These are phyloP conservation scores for Pelargonium australe DNA, from an alignment of 441 rosid genomes.

Conservation along the genomic window DNA sequence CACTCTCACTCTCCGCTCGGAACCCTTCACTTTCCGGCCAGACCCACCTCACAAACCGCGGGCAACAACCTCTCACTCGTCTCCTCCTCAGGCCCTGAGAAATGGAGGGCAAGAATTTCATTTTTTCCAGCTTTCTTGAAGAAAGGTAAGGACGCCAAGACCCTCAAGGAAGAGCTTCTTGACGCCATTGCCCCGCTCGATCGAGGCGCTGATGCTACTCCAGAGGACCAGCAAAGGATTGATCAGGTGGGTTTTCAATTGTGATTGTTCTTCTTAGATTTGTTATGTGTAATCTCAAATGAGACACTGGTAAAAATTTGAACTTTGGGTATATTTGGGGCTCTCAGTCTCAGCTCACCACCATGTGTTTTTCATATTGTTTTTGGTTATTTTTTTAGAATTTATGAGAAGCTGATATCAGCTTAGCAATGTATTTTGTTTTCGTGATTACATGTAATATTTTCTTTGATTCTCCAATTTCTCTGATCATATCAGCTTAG, in stretches of 20 bases:
- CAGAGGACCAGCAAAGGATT: slow-evolving; percentile 62
- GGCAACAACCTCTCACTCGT: slow-evolving; percentile 19
- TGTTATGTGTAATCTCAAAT: not conserved
- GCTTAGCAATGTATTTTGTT: not conserved
- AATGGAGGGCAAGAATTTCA: slow-evolving; percentile 54
- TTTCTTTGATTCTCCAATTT: too few species aligned
- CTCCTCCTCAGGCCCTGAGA: slow-evolving; percentile 18
- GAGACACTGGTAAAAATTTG: not conserved
- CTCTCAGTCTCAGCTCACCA: not conserved
- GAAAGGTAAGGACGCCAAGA: slow-evolving; percentile 49
- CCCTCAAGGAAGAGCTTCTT: slow-evolving; percentile 62
- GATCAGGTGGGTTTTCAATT: slow-evolving; percentile 34
- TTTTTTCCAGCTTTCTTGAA: slow-evolving; percentile 77
- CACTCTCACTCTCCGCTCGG: slow-evolving; percentile 17
- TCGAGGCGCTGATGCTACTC: slow-evolving; percentile 76
- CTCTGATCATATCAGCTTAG: too few species aligned
- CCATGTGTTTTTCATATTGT: not conserved
- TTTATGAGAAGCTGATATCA: not conserved
- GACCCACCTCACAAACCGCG: slow-evolving; percentile 22
- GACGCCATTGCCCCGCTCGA: slow-evolving; percentile 66
- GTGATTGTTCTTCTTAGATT: not conserved
- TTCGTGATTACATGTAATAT: too few species aligned
- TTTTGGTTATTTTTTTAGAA: not conserved
- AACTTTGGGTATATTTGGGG: not conserved
- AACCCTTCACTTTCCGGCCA: slow-evolving; percentile 23